Evolutionary conservation across 169 alveolate species (phyloP).

Genomic region (Sarcocystis neurona): DNA sequence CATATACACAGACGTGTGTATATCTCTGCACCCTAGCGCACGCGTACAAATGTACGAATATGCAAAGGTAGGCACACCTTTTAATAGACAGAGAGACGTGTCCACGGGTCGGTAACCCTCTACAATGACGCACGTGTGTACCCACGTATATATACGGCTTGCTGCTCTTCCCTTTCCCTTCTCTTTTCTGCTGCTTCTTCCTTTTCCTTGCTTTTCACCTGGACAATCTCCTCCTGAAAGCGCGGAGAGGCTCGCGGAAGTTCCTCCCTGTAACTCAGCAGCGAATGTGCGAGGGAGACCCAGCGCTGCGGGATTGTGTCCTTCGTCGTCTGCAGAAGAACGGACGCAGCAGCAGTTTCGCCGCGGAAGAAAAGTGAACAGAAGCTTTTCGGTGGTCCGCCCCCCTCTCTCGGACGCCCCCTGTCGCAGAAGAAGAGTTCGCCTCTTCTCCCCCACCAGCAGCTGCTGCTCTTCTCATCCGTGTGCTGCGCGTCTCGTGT

Average conservation of each 20-base stretch:
- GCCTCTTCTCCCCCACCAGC: too few relatives aligned
- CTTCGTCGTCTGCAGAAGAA: not conserved
- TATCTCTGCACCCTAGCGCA: too few relatives aligned
- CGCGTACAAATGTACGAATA: too few relatives aligned
- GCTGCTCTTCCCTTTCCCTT: too few relatives aligned
- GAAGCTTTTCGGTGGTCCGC: not conserved
- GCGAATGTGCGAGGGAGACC: constrained; percentile 21
- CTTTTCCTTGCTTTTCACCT: constrained; percentile 20
- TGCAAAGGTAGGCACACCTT: not conserved
- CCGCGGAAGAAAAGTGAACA: too few relatives aligned
- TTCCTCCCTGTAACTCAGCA: constrained; percentile 8
- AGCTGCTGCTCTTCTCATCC: too few relatives aligned
- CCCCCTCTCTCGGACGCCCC: not conserved
- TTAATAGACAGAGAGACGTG: not conserved
- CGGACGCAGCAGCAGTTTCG: not conserved
- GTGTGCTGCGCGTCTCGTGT: too few relatives aligned
- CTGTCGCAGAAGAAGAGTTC: too few relatives aligned
- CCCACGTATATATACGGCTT: not conserved
- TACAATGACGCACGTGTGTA: not conserved
- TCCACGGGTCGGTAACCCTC: not conserved
- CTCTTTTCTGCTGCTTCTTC: too few relatives aligned
- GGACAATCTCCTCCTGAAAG: constrained; percentile 1
- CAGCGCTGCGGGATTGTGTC: constrained; percentile 18
- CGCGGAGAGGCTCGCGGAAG: not conserved
- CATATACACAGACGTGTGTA: too few relatives aligned